Conservation (phyloP, 495 filamentous ascomycete genomes). For the Tuber magnatum region DNA sequence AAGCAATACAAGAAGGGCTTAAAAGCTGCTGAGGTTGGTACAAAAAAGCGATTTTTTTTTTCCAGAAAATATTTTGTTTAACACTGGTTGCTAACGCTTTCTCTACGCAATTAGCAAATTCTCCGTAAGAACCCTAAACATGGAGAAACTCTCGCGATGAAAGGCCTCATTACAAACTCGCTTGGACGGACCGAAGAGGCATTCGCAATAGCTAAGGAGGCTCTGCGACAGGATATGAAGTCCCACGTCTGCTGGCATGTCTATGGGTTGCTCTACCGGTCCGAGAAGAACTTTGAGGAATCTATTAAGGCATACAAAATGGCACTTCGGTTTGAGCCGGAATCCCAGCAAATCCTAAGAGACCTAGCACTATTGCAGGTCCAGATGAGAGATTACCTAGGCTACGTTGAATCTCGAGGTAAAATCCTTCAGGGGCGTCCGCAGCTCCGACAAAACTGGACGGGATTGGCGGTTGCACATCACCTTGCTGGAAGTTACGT, state of each 20-base stretch:
- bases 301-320: conserved; percentile 98
- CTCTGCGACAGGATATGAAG: conserved; percentile 90
- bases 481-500: conserved; percentile 76
- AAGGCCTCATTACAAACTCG: conserved; percentile 89
- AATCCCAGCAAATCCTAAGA: conserved; percentile 85
- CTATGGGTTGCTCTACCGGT: conserved; percentile 87
- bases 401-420: conserved; percentile 79
- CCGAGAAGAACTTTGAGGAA: conserved; percentile 94
- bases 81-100: not conserved
- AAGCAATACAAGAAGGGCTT: conserved; percentile 96
- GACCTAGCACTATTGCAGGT: conserved; percentile 88
- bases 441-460: conserved; percentile 83
- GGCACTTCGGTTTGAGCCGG: conserved; percentile 83
- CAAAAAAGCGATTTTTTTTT: not conserved
- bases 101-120: conserved; percentile 61
- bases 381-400: conserved; percentile 93
- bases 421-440: conserved; percentile 78
- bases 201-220: conserved; percentile 82
- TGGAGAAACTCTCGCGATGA: conserved; percentile 98
- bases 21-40: conserved; percentile 33
- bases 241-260: conserved; percentile 99
- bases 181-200: conserved; percentile 87
- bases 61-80: not conserved
- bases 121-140: conserved; percentile 88
- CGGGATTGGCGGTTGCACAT: conserved; percentile 82